A percentile compares a stretch with the other conserved stretches of the same genome.
phyloP scores from a whole-genome alignment of 108 stramenopile species.

The Stephanodiscus triporus region DNA sequence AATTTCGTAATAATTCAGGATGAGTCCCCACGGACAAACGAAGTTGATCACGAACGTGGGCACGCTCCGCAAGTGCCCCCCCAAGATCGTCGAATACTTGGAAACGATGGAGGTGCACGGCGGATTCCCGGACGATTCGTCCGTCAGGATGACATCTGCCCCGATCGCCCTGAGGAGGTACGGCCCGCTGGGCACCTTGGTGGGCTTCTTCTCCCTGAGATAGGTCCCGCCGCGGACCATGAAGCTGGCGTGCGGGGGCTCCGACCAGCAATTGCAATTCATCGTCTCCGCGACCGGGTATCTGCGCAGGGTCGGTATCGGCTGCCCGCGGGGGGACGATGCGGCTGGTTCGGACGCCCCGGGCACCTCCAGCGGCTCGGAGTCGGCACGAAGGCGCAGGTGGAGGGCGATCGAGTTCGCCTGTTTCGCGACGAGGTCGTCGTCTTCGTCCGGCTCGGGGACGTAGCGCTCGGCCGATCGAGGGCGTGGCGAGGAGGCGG shows the following conservation, averaged over 20 bases:
- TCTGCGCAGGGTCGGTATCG: conserved; percentile 30
- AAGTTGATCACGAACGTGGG: conserved; percentile 90
- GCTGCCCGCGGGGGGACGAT: not conserved
- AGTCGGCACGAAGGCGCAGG: conserved; percentile 10
- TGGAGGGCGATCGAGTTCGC: not conserved
- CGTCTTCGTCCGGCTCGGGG: conserved; percentile 19
- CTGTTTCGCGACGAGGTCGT: not conserved
- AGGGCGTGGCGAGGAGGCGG: not conserved
- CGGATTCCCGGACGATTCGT: conserved; percentile 28
- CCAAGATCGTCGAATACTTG: conserved; percentile 56
- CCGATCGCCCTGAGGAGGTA: conserved; percentile 71
- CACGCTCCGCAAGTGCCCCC: conserved; percentile 62
- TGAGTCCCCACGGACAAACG: conserved; percentile 83
- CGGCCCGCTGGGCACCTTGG: conserved; percentile 63
- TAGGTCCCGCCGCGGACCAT: conserved; percentile 73
- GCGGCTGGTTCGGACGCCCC: not conserved
- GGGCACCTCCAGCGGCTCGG: conserved; percentile 22
- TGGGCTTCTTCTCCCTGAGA: conserved; percentile 55
- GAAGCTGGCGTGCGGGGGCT: conserved; percentile 61
- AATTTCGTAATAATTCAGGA: conserved; percentile 81
- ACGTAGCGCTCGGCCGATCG: conserved; percentile 24
- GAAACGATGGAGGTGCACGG: conserved; percentile 18
- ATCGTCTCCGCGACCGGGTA: conserved; percentile 41
- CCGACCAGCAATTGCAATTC: conserved; percentile 77
- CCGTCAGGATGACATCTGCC: conserved; percentile 81